These are phyloP conservation scores for Coemansia sp. DNA, from an alignment of 192 early-diverging fungal genomes.

Conservation along the genomic window DNA sequence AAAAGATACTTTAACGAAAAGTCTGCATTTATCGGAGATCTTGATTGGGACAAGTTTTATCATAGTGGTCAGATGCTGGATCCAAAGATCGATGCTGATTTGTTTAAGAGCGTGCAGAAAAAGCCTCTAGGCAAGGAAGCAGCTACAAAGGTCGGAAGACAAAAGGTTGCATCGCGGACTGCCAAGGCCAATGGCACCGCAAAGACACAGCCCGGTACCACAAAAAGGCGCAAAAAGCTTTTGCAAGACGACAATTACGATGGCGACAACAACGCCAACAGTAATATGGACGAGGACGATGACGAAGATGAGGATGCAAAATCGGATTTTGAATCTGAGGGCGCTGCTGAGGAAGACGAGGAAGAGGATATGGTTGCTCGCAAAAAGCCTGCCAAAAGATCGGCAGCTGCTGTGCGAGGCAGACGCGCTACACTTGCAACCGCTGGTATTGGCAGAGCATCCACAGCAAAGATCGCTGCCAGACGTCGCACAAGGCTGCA, in stretches of 20 bases:
- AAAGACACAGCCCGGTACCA: constrained; percentile 1
- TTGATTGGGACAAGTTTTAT: constrained; percentile 55
- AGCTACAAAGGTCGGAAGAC: constrained; percentile 18
- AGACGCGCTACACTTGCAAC: constrained; percentile 5
- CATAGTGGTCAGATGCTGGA: constrained; percentile 17
- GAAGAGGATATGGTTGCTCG: constrained; percentile 7
- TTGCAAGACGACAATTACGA: constrained; percentile 15
- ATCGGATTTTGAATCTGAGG: background rate
- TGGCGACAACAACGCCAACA: constrained; percentile 11
- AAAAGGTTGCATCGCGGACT: constrained; percentile 20
- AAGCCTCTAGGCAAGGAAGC: constrained; percentile 20
- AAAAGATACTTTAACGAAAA: constrained; percentile 47
- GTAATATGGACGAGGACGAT: constrained; percentile 12
- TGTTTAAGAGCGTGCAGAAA: constrained; percentile 29
- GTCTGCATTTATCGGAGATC: constrained; percentile 30
- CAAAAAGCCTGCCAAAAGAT: constrained; percentile 8
- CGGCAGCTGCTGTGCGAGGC: constrained; percentile 1
- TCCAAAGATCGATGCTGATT: constrained; percentile 12
- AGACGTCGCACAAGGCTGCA: constrained; percentile 37
- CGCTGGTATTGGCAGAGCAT: background rate
- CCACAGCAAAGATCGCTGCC: constrained; percentile 14
- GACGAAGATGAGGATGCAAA: background rate
- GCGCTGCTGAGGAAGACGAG: background rate
- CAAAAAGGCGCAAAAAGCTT: constrained; percentile 13
- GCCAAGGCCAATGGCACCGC: background rate